Percentiles rank a stretch among this genome's conserved stretches.
These are phyloP conservation scores for Babjeviella inositovora DNA, from an alignment of 805 yeast species.

Conservation along the genomic window DNA sequence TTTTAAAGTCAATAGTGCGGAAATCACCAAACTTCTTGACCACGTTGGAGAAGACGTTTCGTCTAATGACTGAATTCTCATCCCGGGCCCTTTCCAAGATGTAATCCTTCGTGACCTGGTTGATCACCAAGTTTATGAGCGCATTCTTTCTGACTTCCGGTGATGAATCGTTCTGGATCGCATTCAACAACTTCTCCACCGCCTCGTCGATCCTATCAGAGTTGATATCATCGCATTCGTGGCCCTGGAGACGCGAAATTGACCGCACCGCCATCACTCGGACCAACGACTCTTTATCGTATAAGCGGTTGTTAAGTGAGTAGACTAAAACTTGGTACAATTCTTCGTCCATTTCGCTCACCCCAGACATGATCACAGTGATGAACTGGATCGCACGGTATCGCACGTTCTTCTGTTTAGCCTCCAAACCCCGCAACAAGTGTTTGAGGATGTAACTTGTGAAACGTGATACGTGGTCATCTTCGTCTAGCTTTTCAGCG, in stretches of 20 bases:
- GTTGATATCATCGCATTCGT: slow-evolving; percentile 24
- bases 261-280: slow-evolving; percentile 78
- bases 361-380: slow-evolving; percentile 51
- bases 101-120: slow-evolving; percentile 30
- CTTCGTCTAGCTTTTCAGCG: slow-evolving; percentile 14
- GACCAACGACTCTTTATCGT: slow-evolving; percentile 63
- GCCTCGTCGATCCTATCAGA: slow-evolving; percentile 25
- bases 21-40: slow-evolving; percentile 55
- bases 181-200: slow-evolving; percentile 24
- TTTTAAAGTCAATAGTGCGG: slow-evolving; percentile 25
- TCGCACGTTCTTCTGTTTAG: slow-evolving; percentile 63
- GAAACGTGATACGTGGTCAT: slow-evolving; percentile 32
- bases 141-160: slow-evolving; percentile 87
- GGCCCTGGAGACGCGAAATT: slow-evolving; percentile 66
- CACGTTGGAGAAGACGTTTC: slow-evolving; percentile 53
- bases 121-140: slow-evolving; percentile 49
- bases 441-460: slow-evolving; percentile 48
- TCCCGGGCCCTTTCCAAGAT: slow-evolving; percentile 78
- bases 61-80: slow-evolving; percentile 51
- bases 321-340: slow-evolving; percentile 46
- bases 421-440: slow-evolving; percentile 62
- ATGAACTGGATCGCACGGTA: slow-evolving; percentile 66
- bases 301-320: slow-evolving; percentile 44
- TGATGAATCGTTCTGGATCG: slow-evolving; percentile 62
- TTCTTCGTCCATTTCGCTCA: slow-evolving; percentile 64